Evolutionary conservation across 345 rosid genomes (phyloP), one percentile per base, ranked within the genome.

Genomic region (Viola odorata): DNA sequence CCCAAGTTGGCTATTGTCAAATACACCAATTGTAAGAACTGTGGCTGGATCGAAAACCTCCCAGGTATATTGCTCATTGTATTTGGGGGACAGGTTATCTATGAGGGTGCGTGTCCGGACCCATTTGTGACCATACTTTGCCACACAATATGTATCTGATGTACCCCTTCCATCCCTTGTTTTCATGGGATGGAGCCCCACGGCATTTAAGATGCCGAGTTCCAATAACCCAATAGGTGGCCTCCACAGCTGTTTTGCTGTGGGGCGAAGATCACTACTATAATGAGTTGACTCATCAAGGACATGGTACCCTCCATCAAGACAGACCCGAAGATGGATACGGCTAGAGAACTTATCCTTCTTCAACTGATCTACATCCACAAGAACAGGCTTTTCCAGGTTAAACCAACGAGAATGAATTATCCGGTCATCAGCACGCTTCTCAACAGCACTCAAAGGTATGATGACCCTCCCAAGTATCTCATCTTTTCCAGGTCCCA

Each of bases 221-320:
- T 72, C 72, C 47, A 72, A 51, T n/a, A 72, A 38, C 61, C 76
- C 76, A 37, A 67, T 66, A 7, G 72, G 68, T 45, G 76, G 72
- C 64, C 76, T 62, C 76, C 76, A 72, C 5, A 72, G 72, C 54
- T 72, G 76, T 53, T 72, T 66, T 44, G 76, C 76, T 12, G 76
- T 72, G 23, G 76, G 76, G 1, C 76, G 67, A 17, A 72, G 76
- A 58, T 72, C 76, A 32, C 76, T 72, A 55, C 76, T 72, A 60
- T 67, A 72, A 32, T 67, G 59, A 45, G 76, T 72, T 40, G 76
- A 72, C 49, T 72, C 76, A 37, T 72, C 76, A 42, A 72, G 68
- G 61, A 72, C 76, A 62, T 72, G 76, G 60, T 72, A 72, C 7
- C 76, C 76, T 45, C 76, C 76, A 51, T 72, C 76, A 45, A 72